Evolutionary conservation across 495 filamentous ascomycete genomes (phyloP).

Genomic region (Daldinia loculata): DNA sequence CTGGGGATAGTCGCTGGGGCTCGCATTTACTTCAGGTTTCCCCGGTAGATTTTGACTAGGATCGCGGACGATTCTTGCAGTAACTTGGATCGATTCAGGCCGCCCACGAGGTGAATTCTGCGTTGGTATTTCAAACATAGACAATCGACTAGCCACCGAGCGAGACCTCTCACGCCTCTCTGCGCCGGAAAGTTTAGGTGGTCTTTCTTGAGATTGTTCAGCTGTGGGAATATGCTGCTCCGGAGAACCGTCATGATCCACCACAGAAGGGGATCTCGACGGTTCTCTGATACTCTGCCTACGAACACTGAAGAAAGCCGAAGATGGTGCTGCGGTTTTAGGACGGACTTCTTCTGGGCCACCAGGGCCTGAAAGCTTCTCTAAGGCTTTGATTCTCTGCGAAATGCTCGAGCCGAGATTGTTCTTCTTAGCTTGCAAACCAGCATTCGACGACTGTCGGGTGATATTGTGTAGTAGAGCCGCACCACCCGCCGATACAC

Average conservation of each 20-base stretch:
- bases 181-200: constrained; percentile 47
- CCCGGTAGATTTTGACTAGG: constrained; percentile 54
- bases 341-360: constrained; percentile 51
- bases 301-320: constrained; percentile 63
- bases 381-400: constrained; percentile 86
- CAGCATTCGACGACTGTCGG: constrained; percentile 51
- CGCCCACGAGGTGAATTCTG: constrained; percentile 53
- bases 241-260: constrained; percentile 53
- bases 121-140: constrained; percentile 53
- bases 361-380: constrained; percentile 66
- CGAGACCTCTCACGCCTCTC: constrained; percentile 50
- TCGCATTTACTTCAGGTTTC: constrained; percentile 53
- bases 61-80: constrained; percentile 78
- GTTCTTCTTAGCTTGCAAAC: constrained; percentile 71
- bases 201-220: constrained; percentile 54
- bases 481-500: constrained; percentile 56
- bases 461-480: constrained; percentile 58
- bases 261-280: constrained; percentile 57
- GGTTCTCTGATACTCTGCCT: constrained; percentile 53
- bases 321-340: constrained; percentile 47
- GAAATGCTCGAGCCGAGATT: constrained; percentile 90
- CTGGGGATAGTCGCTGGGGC: constrained; percentile 52
- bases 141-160: constrained; percentile 56
- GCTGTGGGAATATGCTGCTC: constrained; percentile 50
- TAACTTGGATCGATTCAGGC: constrained; percentile 81